Conservation (phyloP, 148 eudicot genomes). For the Nyssa sinensis region DNA sequence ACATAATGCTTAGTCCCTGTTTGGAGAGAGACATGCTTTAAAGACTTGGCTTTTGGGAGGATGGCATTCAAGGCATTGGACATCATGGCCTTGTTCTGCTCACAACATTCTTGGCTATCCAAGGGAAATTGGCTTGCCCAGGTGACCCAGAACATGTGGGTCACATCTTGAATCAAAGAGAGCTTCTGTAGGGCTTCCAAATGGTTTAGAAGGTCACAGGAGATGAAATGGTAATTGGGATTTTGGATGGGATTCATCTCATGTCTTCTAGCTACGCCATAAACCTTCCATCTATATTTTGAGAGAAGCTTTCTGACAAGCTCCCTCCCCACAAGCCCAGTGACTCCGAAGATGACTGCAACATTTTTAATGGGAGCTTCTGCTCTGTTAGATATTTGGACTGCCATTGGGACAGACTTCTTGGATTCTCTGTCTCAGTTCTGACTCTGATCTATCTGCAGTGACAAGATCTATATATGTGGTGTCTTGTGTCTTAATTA, state of each 20-base stretch:
- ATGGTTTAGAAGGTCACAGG: constrained; percentile 68
- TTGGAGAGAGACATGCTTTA: constrained; percentile 73
- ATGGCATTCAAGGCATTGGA: constrained; percentile 60
- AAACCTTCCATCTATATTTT: constrained; percentile 64
- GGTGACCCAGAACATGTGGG: constrained; percentile 85
- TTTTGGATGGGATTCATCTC: constrained; percentile 22
- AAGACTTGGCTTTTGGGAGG: constrained; percentile 40
- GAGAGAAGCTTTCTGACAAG: constrained; percentile 52
- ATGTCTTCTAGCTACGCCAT: constrained; percentile 68
- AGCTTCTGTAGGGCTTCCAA: constrained; percentile 49
- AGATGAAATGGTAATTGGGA: constrained; percentile 52
- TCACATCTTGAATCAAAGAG: constrained; percentile 52
- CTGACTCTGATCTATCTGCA: not conserved
- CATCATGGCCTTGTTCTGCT: constrained; percentile 81
- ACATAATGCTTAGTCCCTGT: constrained; percentile 85
- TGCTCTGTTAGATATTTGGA: constrained; percentile 16
- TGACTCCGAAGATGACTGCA: constrained; percentile 77
- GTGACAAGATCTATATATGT: not conserved
- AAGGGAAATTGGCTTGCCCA: constrained; percentile 77
- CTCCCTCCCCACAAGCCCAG: constrained; percentile 87
- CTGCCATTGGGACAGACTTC: constrained; percentile 21
- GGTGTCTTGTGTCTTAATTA: not conserved
- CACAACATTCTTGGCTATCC: constrained; percentile 61
- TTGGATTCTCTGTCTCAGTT: constrained; percentile 15
- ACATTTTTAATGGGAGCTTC: constrained; percentile 29